Base-by-base conservation (phyloP, 2,329 filamentous ascomycete genomes). In the Fusarium pilosicola region DNA sequence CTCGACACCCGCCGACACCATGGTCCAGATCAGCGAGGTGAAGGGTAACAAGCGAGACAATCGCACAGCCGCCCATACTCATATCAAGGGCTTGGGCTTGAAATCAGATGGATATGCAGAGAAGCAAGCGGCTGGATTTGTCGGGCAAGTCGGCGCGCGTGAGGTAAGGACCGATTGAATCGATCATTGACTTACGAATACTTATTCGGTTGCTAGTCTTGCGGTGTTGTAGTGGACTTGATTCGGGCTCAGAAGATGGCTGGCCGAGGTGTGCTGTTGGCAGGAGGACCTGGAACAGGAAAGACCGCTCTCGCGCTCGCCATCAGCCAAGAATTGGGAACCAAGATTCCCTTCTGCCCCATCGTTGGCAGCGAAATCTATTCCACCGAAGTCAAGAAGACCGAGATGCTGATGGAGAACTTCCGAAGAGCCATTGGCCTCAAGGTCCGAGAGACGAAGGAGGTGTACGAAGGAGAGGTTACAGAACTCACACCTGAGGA, bases 341-440 rank as follows among this genome's bases (percentile, higher is more conserved):
- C 95, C 56, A 98, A 98, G 86, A 97, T 99, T 65, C 96, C 96
- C 12, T 99, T 99, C 83, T 98, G 96, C 83, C 95, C 96, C 44
- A 98, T 99, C 81, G 96, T 98, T 60, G 96, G 95, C 78, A 98
- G 95, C 86, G 96, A 99, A 84, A 93, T 99, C 79, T 99, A 98
- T 86, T 97, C 94, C 77, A 93, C 96, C 51, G 96, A 99, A 84
- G 95, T 99, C 74, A 99, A 99, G 90, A 99, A 99, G 90, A 99
- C 96, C 56, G 96, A 99, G 84, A 93, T 97, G 76, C 86, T 99
- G 81, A 98, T 98, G 96, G 96, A 99, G 88, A 98, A 98, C 86
- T 99, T 99, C 84, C 90, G 96, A 81, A 89, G 96, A 81, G 96
- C 96, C 67, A 99, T 99, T 83, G 96, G 96, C 39, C 88, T 99